Conservation (phyloP, 352 stramenopile species). For the Phytophthora aleatoria region DNA sequence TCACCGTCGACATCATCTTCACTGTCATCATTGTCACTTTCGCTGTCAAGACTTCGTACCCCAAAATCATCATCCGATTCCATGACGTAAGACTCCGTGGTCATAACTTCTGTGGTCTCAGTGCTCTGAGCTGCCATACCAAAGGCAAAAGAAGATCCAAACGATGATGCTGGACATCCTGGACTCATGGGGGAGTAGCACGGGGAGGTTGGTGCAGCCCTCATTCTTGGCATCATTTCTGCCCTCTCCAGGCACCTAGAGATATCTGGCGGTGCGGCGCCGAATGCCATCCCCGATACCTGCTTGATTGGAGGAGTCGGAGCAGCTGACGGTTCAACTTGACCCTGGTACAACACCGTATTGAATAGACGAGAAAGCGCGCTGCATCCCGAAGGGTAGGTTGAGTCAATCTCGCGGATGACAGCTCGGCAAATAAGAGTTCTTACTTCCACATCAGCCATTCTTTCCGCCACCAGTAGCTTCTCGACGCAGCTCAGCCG, state of each 20-base stretch:
- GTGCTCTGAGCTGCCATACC: neutral
- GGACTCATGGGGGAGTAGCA: neutral
- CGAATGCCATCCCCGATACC: neutral
- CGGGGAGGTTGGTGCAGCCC: neutral
- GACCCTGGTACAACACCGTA: constrained; percentile 36
- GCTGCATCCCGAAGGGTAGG: constrained; percentile 14
- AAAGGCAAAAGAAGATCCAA: constrained; percentile 2
- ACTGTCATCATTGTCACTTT: constrained; percentile 21
- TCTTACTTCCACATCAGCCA: constrained; percentile 22
- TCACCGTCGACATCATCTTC: constrained; percentile 12
- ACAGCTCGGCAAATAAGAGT: constrained; percentile 37
- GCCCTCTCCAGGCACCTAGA: neutral
- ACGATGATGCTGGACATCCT: neutral
- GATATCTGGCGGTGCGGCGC: neutral
- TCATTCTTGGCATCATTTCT: constrained; percentile 2
- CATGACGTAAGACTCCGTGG: neutral
- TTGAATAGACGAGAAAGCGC: constrained; percentile 35
- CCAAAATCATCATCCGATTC: constrained; percentile 22
- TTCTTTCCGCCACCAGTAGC: constrained; percentile 41
- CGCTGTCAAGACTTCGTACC: constrained; percentile 30
- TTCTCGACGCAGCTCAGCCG: constrained; percentile 46
- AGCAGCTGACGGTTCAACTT: constrained; percentile 18
- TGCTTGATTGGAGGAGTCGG: neutral
- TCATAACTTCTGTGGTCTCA: constrained; percentile 1
- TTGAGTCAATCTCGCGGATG: constrained; percentile 34